These are phyloP conservation scores for Russula sp. DNA, from an alignment of 768 basidiomycete species.

Conservation along the genomic window DNA sequence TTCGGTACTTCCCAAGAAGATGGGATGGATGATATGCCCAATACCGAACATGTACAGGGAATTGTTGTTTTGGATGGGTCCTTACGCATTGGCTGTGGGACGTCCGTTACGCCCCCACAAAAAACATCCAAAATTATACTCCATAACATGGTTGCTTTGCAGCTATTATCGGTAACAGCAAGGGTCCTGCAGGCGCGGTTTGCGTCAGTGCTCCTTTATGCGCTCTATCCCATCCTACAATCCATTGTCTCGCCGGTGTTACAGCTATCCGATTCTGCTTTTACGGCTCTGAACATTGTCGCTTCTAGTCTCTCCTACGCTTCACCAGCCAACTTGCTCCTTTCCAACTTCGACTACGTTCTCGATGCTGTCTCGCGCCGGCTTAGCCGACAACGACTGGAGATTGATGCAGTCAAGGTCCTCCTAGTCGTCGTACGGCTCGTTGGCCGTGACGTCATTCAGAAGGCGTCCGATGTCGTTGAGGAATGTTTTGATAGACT, in stretches of 20 bases:
- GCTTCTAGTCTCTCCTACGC: constrained; percentile 77
- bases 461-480: constrained; percentile 87
- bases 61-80: constrained; percentile 15
- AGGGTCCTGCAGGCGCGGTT: constrained; percentile 70
- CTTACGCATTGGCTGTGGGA: constrained; percentile 38
- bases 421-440: constrained; percentile 78
- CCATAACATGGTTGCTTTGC: constrained; percentile 65
- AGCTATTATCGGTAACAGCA: constrained; percentile 62
- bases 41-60: constrained; percentile 13
- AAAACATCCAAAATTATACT: constrained; percentile 48
- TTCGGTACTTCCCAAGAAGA: constrained; percentile 24
- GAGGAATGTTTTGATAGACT: constrained; percentile 96
- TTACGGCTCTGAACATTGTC: constrained; percentile 63
- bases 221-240: constrained; percentile 81
- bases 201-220: constrained; percentile 62
- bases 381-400: constrained; percentile 72
- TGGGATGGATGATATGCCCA: constrained; percentile 1
- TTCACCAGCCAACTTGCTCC: constrained; percentile 78
- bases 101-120: constrained; percentile 24
- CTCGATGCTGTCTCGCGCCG: constrained; percentile 85
- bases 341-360: constrained; percentile 95
- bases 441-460: constrained; percentile 80
- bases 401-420: constrained; percentile 84
- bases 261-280: constrained; percentile 67
- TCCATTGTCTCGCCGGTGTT: constrained; percentile 69